Conservation (phyloP, 1,284 basidiomycete species). For the Vanrija humicola region DNA sequence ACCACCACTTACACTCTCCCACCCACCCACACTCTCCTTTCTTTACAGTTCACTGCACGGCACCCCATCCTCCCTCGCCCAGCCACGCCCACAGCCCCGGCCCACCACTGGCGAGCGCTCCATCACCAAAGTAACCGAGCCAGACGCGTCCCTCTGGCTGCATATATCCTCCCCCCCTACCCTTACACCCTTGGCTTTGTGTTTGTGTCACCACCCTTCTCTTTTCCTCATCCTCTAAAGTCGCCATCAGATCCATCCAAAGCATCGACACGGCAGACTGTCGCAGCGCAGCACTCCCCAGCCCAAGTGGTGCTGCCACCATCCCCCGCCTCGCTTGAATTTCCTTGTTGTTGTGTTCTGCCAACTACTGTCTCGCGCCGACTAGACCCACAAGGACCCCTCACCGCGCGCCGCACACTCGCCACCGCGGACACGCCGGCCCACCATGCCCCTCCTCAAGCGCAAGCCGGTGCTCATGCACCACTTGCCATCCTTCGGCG, state of each 20-base stretch:
- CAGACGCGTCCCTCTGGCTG: too few relatives aligned
- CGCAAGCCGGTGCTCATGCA: constrained; percentile 85
- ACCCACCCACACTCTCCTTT: too few relatives aligned
- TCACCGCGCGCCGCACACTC: neutral
- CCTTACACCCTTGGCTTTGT: neutral
- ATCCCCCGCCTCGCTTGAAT: neutral
- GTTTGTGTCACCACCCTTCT: neutral
- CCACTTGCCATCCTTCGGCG: constrained; percentile 40
- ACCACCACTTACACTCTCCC: too few relatives aligned
- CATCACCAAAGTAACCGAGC: too few relatives aligned
- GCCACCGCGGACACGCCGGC: neutral
- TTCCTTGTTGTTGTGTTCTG: constrained; percentile 5
- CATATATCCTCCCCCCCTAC: too few relatives aligned
- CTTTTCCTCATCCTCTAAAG: too few relatives aligned
- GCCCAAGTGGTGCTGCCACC: neutral
- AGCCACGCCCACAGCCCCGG: too few relatives aligned
- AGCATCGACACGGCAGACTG: too few relatives aligned
- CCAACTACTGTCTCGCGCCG: neutral
- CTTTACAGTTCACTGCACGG: too few relatives aligned
- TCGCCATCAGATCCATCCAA: too few relatives aligned
- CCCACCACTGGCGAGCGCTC: too few relatives aligned
- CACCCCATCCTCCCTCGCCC: too few relatives aligned
- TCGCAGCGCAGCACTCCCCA: neutral
- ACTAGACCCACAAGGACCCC: neutral
- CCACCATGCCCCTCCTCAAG: constrained; percentile 76